A percentile compares a stretch with the other conserved stretches of the same genome.
Conservation (phyloP, 805 yeast species). For the Saccharomycopsis lassenensis region DNA sequence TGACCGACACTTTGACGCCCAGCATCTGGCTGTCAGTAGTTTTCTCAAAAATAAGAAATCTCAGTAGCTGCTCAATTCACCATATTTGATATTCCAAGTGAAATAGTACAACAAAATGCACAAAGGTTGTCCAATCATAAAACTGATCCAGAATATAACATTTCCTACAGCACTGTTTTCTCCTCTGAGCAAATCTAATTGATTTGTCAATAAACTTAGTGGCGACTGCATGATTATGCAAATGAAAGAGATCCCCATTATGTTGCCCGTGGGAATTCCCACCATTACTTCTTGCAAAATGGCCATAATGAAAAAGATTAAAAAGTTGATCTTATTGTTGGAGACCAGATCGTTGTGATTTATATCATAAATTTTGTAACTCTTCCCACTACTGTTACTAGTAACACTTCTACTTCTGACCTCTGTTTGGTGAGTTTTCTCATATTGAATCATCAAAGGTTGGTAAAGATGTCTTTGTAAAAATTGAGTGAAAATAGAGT, state of each 20-base stretch:
- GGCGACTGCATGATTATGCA: conserved; percentile 35
- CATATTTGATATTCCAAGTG: conserved; percentile 29
- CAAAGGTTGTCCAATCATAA: conserved; percentile 35
- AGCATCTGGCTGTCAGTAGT: not conserved
- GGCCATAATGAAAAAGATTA: conserved; percentile 33
- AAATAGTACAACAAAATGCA: conserved; percentile 34
- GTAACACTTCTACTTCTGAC: no score
- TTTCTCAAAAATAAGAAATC: no score
- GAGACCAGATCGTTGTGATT: conserved; percentile 1
- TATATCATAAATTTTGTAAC: not conserved
- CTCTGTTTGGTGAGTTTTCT: no score
- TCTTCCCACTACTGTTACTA: not conserved
- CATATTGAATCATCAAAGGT: conserved; percentile 28
- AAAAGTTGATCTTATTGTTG: conserved; percentile 22
- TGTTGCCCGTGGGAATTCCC: conserved; percentile 36
- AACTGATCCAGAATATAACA: conserved; percentile 35
- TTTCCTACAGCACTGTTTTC: conserved; percentile 33
- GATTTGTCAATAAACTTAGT: conserved; percentile 30
- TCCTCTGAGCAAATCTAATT: conserved; percentile 28
- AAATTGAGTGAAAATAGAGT: conserved; percentile 32
- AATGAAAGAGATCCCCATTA: conserved; percentile 35
- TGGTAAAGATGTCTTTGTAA: conserved; percentile 32
- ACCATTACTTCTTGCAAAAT: conserved; percentile 35
- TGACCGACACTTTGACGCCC: no score
- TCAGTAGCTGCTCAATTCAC: conserved; percentile 16